These are phyloP conservation scores for Fraxinus cuspidata DNA, from an alignment of 257 asterid species.

Conservation along the genomic window DNA sequence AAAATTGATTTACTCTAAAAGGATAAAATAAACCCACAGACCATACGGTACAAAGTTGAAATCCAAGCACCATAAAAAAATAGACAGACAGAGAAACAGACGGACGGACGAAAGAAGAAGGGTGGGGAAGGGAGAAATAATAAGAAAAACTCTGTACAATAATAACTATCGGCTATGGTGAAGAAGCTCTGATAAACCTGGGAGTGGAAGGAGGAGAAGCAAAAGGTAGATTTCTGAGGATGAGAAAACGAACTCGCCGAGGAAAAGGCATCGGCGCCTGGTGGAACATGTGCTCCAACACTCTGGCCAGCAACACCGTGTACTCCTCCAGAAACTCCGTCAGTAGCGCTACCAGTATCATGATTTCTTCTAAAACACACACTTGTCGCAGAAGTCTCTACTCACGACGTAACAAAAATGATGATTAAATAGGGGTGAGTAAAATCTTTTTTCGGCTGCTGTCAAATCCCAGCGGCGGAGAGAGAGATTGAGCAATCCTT, in stretches of 20 bases:
- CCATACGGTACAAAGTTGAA: too few relatives aligned
- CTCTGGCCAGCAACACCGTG: conserved; percentile 70
- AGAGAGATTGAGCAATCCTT: background rate
- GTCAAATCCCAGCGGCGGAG: too few relatives aligned
- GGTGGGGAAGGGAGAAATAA: too few relatives aligned
- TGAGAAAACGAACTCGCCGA: conserved; percentile 59
- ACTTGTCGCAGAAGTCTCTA: too few relatives aligned
- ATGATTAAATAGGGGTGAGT: too few relatives aligned
- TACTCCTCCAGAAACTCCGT: conserved; percentile 67
- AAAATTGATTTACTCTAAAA: too few relatives aligned
- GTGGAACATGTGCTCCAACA: conserved; percentile 58
- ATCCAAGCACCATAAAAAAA: too few relatives aligned
- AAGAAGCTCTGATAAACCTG: background rate
- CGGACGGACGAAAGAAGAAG: too few relatives aligned
- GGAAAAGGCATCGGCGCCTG: conserved; percentile 62
- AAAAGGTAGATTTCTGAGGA: conserved; percentile 59
- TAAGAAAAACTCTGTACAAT: too few relatives aligned
- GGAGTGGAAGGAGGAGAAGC: conserved; percentile 36
- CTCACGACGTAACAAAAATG: too few relatives aligned
- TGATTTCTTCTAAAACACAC: conserved; percentile 7
- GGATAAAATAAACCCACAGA: too few relatives aligned
- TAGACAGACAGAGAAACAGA: too few relatives aligned
- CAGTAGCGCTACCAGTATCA: conserved; percentile 66
- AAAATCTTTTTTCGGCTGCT: background rate
- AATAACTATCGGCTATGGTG: background rate